These are phyloP conservation scores for Ganoderma sp. DNA, from an alignment of 1,284 basidiomycete species.

Conservation along the genomic window DNA sequence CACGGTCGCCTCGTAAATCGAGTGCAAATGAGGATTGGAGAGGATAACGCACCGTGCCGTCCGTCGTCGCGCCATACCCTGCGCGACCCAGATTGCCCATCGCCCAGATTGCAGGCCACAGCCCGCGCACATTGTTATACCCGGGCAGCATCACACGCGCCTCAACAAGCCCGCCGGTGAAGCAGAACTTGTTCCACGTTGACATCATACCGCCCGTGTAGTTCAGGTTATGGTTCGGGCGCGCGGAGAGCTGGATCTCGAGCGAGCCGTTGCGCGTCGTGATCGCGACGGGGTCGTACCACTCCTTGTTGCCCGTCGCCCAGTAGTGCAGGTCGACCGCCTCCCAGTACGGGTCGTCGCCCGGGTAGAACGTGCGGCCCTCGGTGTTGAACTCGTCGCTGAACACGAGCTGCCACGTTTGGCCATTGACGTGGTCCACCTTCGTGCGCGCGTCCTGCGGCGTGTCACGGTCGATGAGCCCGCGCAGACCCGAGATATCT, in stretches of 20 bases:
- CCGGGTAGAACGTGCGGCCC: slow-evolving; percentile 9
- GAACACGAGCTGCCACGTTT: slow-evolving; percentile 71
- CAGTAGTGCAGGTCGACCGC: slow-evolving; percentile 13
- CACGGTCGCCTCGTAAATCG: too few relatives aligned
- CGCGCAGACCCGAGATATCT: slow-evolving; percentile 64
- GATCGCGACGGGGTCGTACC: slow-evolving; percentile 10
- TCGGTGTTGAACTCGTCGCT: slow-evolving; percentile 38
- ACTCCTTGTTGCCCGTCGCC: slow-evolving; percentile 10
- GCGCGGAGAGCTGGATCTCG: slow-evolving; percentile 75
- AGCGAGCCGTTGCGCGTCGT: slow-evolving; percentile 63
- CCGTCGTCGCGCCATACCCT: slow-evolving; percentile 62
- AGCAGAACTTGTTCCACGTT: slow-evolving; percentile 93
- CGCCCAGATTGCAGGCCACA: slow-evolving; percentile 60
- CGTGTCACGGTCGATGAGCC: slow-evolving; percentile 79
- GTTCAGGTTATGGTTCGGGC: slow-evolving; percentile 72
- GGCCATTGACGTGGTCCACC: slow-evolving; percentile 55
- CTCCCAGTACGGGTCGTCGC: slow-evolving; percentile 15
- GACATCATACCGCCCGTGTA: slow-evolving; percentile 76
- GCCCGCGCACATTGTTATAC: slow-evolving; percentile 54
- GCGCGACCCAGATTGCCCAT: slow-evolving; percentile 45
- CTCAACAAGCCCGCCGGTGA: slow-evolving; percentile 82
- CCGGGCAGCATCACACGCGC: slow-evolving; percentile 82
- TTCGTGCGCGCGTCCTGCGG: slow-evolving; percentile 66
- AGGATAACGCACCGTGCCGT: slow-evolving; percentile 48
- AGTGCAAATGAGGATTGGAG: too few relatives aligned